Base-by-base conservation (phyloP, 805 yeast genomes). In the Kurtzmaniella cleridarum region DNA sequence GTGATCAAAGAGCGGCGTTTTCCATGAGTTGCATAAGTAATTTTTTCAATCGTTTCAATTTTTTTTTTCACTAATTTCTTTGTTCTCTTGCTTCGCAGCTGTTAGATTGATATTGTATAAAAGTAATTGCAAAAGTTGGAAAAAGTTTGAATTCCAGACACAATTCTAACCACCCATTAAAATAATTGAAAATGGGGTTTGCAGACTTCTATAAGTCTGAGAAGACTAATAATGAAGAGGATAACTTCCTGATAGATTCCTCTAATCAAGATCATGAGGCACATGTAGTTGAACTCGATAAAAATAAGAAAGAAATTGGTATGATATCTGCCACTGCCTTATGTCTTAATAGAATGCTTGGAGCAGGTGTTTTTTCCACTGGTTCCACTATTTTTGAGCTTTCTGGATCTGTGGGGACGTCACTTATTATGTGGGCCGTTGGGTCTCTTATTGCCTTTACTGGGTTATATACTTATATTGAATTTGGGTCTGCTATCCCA, bases 401-500 rank as follows among this genome's bases (percentile, higher is more conserved):
- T 31, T 49, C 80, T 13, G 90, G 90, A 2, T 79, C 88, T 13
- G 84, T 84, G 6, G 95, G 95, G 16, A 60, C 84, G 24, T 62
- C 87, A 2, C 62, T 85, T 41, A 66, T 85, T 47, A 68, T 85
- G 58, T 85, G 93, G 91, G 75, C 75, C 20, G 79, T 78, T 12
- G 95, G 95, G 34, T 73, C 86, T 6, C 46, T 81, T 27, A 84
- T 84, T 47, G 84, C 91, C 3, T 60, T 67, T 42, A 47, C 64
- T 47, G 62, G 72, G 27, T 58, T 82, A 49, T 71, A 77, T 52
- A 87, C 81, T 3, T 85, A 84, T 58, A 77, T 84, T 79, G 93
- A 84, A 54, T 81, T 83, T 57, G 95, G 95, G 12, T 75, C 78
- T 2, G 80, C 78, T 35, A 77, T 84, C 41, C 86, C 87, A 34